Base-by-base conservation (phyloP, 1,139 yeast genomes). In the Nakaseomyces delphensis region DNA sequence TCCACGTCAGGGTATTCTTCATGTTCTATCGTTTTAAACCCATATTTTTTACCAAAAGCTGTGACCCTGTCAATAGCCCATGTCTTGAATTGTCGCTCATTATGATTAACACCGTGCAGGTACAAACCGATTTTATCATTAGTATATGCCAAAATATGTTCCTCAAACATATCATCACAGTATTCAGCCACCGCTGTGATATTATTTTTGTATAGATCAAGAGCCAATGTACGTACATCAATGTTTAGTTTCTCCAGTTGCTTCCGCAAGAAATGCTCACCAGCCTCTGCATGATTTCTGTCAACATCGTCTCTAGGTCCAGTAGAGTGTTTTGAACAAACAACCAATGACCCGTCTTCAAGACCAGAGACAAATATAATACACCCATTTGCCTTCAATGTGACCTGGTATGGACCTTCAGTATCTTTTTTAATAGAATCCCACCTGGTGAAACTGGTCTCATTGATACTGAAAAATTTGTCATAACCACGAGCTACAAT, bases 121-220 rank as follows among this genome's bases (percentile, higher is more conserved):
- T 91, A 93, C 11, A 93, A 68, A 0, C 98, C 99, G 0, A 95
- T 77, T 10, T 48, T 47, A 13, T 67, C 67, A 1, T 79, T 78
- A 1, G 72, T 61, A 55, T 93, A 93, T 41, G 81, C 82, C 43
- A 93, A 67, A 10, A 93, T 86, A 60, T 93, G 99, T 61, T 93
- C 98, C 59, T 93, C 98, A 62, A 93, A 93, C 0, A 66, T 66
- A 56, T 93, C 98, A 59, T 93, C 96, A 62, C 99, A 93, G 38
- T 78, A 72, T 62, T 91, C 98, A 1, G 93, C 89, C 1, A 87
- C 95, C 0, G 95, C 95, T 0, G 98, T 93, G 23, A 77, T 59
- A 47, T 79, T 75, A 49, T 69, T 53, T 1, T 63, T 54, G 53
- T 70, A 69, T 15, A 93, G 65, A 4, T 66, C 64, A 32, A 55